These are phyloP conservation scores for Zymoseptoria brevis DNA, from an alignment of 2,329 filamentous ascomycete species.

Conservation along the genomic window DNA sequence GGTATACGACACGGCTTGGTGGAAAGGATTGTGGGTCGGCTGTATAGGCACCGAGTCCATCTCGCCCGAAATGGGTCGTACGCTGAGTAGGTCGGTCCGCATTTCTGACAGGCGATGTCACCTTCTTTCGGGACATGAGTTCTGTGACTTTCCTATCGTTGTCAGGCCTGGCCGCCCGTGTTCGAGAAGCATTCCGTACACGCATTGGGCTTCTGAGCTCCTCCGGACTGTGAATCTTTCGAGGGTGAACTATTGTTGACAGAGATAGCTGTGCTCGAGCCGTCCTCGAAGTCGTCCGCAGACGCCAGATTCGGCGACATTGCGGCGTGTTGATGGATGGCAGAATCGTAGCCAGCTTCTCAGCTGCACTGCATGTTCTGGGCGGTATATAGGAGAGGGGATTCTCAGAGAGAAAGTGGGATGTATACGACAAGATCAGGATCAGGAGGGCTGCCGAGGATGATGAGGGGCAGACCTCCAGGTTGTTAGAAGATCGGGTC, in stretches of 20 bases:
- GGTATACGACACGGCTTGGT: constrained; percentile 53
- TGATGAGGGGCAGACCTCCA: not conserved
- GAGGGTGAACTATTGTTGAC: not conserved
- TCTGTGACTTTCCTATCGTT: constrained; percentile 35
- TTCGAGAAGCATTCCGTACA: constrained; percentile 15
- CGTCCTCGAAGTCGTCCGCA: constrained; percentile 17
- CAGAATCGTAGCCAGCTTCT: not conserved
- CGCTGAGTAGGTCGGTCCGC: constrained; percentile 22
- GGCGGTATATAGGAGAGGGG: not conserved
- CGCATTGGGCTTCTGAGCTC: constrained; percentile 30
- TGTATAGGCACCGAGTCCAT: constrained; percentile 62
- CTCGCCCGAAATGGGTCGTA: constrained; percentile 42
- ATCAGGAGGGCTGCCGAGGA: not conserved
- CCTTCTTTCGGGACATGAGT: constrained; percentile 38
- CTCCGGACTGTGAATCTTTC: not conserved
- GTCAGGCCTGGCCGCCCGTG: constrained; percentile 14
- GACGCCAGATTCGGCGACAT: constrained; percentile 10
- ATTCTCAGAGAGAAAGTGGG: not conserved
- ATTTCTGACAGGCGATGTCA: constrained; percentile 19
- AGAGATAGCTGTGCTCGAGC: constrained; percentile 12
- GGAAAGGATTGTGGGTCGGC: constrained; percentile 54
- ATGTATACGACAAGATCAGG: not conserved
- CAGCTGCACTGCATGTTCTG: not conserved
- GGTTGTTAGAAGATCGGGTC: not conserved
- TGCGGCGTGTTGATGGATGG: not conserved